These are phyloP conservation scores for Talaromyces ruber DNA, from an alignment of 495 filamentous ascomycete genomes.

Conservation along the genomic window DNA sequence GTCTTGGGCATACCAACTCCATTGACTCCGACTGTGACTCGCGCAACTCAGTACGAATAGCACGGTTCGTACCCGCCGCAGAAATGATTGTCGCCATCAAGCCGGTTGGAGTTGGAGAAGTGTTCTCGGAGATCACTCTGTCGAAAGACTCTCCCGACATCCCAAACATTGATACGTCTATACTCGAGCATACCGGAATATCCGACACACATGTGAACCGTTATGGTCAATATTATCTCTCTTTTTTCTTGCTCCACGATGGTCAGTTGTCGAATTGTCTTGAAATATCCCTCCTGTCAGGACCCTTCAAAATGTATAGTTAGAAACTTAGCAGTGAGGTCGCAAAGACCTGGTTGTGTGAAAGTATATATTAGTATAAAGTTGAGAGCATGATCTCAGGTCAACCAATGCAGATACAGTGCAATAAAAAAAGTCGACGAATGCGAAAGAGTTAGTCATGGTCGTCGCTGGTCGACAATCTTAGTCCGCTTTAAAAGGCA, in stretches of 20 bases:
- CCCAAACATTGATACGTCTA: neutral
- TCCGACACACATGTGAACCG: neutral
- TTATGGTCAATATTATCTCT: neutral
- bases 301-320: neutral
- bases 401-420: neutral
- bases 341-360: neutral
- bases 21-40: constrained; percentile 1
- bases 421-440: neutral
- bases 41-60: neutral
- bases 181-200: neutral
- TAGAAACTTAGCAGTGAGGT: neutral
- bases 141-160: neutral
- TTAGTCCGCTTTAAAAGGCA: neutral
- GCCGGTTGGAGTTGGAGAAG: neutral
- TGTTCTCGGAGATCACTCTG: neutral
- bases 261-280: neutral
- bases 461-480: neutral
- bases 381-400: neutral
- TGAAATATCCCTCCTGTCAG: neutral
- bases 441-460: neutral
- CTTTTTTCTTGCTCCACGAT: neutral
- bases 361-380: neutral
- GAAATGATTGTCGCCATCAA: neutral
- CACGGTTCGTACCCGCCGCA: neutral
- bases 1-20: constrained; percentile 11